Percentiles rank a stretch among this genome's conserved stretches.
Conservation (phyloP, 2,329 filamentous ascomycete genomes). For the Fusarium denticulatum region DNA sequence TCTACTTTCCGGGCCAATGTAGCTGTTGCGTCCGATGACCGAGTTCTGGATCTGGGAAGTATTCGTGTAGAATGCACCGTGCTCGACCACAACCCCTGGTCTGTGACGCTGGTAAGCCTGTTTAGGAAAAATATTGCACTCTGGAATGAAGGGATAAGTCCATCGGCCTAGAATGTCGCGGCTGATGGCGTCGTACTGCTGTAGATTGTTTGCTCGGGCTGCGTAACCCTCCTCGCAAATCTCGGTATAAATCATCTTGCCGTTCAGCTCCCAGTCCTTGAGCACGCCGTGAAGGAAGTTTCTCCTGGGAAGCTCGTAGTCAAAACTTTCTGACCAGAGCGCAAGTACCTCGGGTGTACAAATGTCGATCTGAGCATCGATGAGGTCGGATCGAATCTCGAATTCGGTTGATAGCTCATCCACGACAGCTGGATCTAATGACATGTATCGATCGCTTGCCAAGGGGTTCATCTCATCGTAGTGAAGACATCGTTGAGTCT, state of each 20-base stretch:
- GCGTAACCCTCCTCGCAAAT: conserved; percentile 86
- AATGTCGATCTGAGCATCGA: conserved; percentile 96
- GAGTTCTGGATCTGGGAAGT: conserved; percentile 77
- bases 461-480: conserved; percentile 89
- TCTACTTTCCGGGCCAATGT: conserved; percentile 75
- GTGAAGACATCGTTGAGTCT: conserved; percentile 83
- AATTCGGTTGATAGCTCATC: conserved; percentile 75
- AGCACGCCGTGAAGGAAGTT: conserved; percentile 92
- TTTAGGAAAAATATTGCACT: conserved; percentile 82
- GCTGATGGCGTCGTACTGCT: conserved; percentile 89
- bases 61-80: conserved; percentile 76
- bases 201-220: conserved; percentile 84
- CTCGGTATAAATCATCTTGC: conserved; percentile 94
- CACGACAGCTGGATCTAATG: conserved; percentile 82
- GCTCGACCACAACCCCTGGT: conserved; percentile 80
- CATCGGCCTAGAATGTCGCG: conserved; percentile 87
- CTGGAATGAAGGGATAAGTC: conserved; percentile 89
- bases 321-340: conserved; percentile 96
- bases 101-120: conserved; percentile 79
- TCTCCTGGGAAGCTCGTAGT: conserved; percentile 88
- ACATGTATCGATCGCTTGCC: conserved; percentile 71
- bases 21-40: conserved; percentile 80
- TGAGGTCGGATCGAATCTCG: conserved; percentile 85
- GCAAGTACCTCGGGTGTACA: conserved; percentile 96
- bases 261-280: conserved; percentile 96